Base-by-base conservation (phyloP, 805 yeast genomes). In the baker's yeast (Saccharomyces cerevisiae) region DNA sequence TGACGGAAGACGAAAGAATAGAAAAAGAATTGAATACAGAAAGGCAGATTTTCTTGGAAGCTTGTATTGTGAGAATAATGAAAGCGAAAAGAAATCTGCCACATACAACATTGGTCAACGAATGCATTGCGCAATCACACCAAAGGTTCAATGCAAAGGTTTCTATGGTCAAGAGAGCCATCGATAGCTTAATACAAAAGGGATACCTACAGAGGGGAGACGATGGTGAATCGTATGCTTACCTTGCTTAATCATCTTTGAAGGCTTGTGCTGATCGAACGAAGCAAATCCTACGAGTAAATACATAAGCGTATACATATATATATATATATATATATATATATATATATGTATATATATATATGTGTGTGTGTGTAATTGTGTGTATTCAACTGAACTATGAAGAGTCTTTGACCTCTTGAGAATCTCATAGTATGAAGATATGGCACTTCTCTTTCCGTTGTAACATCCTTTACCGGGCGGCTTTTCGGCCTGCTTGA, bases 1-100 rank as follows among this genome's bases (percentile, higher is more conserved):
- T 79, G 32, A 56, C 64, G 0, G 72, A 68, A 53, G 59, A 55
- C 17, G 89, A 83, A 36, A 89, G 85, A 55, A 79, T 90, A 2
- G 85, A 81, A 60, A 84, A 82, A 68, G 96, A 90, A 65, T 82
- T 92, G 50, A 89, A 85, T 63, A 94, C 89, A 64, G 90, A 90
- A 57, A 81, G 97, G 67, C 86, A 85, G 71, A 83, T 87, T 66
- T 85, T 84, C 72, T 76, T 94, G 62, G 88, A 89, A 66, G 97
- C 98, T 1, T 88, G 96, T 65, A 89, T 94, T 71, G 98, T 92
- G 43, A 80, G 99, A 64, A 88, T 92, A 66, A 94, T 92, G 98
- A 92, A 92, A 74, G 91, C 97, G 0, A 80, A 97, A 66, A 87
- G 90, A 69, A 78, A 77, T 47, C 75, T 89, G 62, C 81, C 82